These are phyloP conservation scores for Linnemannia hyalina DNA, from an alignment of 192 early-diverging fungal species.

Conservation along the genomic window DNA sequence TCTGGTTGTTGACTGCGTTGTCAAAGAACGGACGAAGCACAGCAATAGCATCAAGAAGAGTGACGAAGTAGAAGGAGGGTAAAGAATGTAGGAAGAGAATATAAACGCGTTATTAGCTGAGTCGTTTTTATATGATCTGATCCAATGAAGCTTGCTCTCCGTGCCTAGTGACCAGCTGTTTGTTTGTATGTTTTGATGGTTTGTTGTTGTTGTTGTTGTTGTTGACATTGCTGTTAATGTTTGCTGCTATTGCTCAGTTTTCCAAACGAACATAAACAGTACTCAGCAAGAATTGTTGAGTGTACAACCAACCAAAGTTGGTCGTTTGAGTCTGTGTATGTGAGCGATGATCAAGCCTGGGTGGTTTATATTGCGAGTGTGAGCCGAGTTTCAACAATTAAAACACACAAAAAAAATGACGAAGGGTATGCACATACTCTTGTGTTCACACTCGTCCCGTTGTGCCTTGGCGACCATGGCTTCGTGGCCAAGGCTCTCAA, in stretches of 20 bases:
- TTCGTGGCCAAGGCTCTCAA: constrained; percentile 84
- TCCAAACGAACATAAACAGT: neutral
- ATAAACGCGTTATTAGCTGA: neutral
- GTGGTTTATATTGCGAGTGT: neutral
- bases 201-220: neutral
- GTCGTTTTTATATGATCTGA: neutral
- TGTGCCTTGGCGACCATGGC: constrained; percentile 77
- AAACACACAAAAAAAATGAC: neutral
- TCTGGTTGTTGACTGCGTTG: constrained; percentile 74
- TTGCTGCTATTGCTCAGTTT: neutral
- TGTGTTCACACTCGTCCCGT: constrained; percentile 90
- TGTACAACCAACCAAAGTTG: neutral
- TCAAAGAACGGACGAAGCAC: constrained; percentile 21
- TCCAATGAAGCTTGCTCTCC: neutral
- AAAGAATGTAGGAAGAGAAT: constrained; percentile 2
- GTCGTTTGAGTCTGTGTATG: neutral
- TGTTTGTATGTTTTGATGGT: neutral
- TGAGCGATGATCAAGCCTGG: neutral
- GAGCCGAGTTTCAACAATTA: neutral
- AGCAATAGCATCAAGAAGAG: neutral
- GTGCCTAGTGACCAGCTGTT: neutral
- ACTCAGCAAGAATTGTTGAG: neutral
- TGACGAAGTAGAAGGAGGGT: neutral
- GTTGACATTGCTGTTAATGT: neutral
- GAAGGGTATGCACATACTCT: constrained; percentile 69